Evolutionary conservation across 768 basidiomycete genomes (phyloP).

Genomic region (Pleurotus ostreatus): DNA sequence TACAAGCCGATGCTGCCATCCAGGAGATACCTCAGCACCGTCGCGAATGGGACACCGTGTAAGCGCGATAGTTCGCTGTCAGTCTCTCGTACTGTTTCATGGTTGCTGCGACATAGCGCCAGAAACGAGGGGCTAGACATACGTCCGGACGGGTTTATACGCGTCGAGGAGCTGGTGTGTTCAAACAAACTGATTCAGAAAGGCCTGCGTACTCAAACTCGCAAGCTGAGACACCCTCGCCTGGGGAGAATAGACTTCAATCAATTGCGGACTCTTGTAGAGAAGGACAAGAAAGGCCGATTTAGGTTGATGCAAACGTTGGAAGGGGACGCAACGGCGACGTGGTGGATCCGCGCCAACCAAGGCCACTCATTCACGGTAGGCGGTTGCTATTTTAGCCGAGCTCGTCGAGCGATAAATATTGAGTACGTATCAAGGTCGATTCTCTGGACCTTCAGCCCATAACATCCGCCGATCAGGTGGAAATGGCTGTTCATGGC

Average conservation of each 20-base stretch:
- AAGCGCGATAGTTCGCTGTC: too few relatives aligned
- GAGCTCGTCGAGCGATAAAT: neutral
- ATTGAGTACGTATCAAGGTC: conserved; percentile 12
- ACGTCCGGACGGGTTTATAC: conserved; percentile 73
- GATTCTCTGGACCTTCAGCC: conserved; percentile 43
- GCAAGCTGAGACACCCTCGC: conserved; percentile 54
- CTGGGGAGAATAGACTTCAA: conserved; percentile 45
- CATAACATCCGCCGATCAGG: conserved; percentile 44
- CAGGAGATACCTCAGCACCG: too few relatives aligned
- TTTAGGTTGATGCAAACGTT: conserved; percentile 29
- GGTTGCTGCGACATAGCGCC: conserved; percentile 74
- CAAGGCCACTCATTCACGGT: conserved; percentile 67
- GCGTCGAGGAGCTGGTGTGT: conserved; percentile 68
- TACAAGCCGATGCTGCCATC: too few relatives aligned
- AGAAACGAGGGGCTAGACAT: conserved; percentile 53
- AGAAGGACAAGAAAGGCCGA: conserved; percentile 45
- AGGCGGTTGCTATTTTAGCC: conserved; percentile 3
- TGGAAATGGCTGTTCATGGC: conserved; percentile 57
- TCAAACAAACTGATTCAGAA: too few relatives aligned
- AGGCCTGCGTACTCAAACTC: neutral
- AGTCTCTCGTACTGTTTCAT: conserved; percentile 20
- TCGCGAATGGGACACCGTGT: too few relatives aligned
- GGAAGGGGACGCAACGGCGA: neutral
- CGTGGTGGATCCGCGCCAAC: conserved; percentile 69
- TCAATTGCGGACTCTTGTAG: conserved; percentile 44